phyloP scores from a whole-genome alignment of 768 basidiomycete genomes.

The Agaricus blazei region DNA sequence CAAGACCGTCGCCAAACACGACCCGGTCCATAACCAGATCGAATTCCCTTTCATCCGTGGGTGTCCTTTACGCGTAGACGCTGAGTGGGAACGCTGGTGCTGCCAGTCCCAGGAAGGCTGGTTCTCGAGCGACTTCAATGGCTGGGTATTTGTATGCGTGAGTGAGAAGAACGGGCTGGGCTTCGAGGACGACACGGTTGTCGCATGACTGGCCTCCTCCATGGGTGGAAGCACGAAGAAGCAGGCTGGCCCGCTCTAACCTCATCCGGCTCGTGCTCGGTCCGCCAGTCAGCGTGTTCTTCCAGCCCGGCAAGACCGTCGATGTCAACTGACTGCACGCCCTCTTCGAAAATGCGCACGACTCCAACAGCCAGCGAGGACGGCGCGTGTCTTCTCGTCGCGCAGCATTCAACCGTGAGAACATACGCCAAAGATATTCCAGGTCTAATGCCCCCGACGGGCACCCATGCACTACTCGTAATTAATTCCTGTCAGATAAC shows the following conservation, averaged over 20 bases:
- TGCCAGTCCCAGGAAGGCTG: conserved; percentile 3
- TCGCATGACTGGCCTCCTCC: conserved; percentile 9
- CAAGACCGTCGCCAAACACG: conserved; percentile 6
- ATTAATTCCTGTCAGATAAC: too few relatives aligned
- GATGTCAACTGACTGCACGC: too few relatives aligned
- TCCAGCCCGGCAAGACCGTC: too few relatives aligned
- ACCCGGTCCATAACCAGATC: conserved; percentile 5
- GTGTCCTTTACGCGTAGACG: not conserved
- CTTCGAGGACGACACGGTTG: not conserved
- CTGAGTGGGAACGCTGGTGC: not conserved
- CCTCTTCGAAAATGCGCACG: too few relatives aligned
- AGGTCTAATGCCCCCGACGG: too few relatives aligned
- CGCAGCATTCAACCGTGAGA: too few relatives aligned
- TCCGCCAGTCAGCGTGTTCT: conserved; percentile 1
- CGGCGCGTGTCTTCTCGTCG: too few relatives aligned
- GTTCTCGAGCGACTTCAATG: not conserved
- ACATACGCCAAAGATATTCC: too few relatives aligned
- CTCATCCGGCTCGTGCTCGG: conserved; percentile 9
- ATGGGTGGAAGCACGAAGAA: conserved; percentile 4
- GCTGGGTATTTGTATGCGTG: conserved; percentile 7
- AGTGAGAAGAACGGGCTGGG: conserved; percentile 1
- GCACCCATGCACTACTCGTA: too few relatives aligned
- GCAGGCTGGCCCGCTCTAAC: not conserved
- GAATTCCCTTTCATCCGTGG: conserved; percentile 8
- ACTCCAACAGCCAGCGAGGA: too few relatives aligned